Base-by-base conservation (phyloP, 208 protist genomes). In the Crithidia acanthocephali region DNA sequence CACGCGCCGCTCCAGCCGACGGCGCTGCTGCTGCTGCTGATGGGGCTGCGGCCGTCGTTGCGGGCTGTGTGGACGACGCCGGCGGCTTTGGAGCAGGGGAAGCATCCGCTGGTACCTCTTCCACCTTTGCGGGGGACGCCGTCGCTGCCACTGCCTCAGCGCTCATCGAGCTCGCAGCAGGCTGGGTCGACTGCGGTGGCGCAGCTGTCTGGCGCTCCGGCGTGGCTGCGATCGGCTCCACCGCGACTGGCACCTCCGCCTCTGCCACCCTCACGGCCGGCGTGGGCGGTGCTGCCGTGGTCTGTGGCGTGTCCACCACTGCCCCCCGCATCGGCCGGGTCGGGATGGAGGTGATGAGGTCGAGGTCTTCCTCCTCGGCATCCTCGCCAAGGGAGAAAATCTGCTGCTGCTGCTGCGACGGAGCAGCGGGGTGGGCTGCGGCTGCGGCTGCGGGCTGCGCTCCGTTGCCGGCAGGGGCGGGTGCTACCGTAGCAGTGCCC, bases 331-430 rank as follows among this genome's bases (percentile, higher is more conserved):
- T 50, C 44, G 65, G 66, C 3, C 48, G 53, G 15, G 59, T 45
- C 0, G 84, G 77, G 18, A 91, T 83, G 23, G 42, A 81, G 33
- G 78, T 89, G 62, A 95, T 95, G 58, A 95, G 84, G 57, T 82
- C 85, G 50, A 93, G 72, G 69, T 93, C 90, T 9, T 93, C 90
- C 16, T 90, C 83, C 18, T 80, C 83, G 33, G 83, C 81, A 11
- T 76, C 74, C 35, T 82, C 84, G n/a, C 72, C 83, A 0, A 90
- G 71, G 10, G 85, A 87, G 58, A 93, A 90, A 47, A 68, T 57
- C 40, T 81, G 73, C 63, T 69, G 72, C 30, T 56, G 51, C 30
- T 65, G 35, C n/a, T 33, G 37, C 60, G 25, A 33, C 16, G 62
- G 23, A 30, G 61, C 55, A 18, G 30, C 35, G 6, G 51, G n/a